phyloP scores from a whole-genome alignment of 1,284 basidiomycete species.

The Ustilago tritici region DNA sequence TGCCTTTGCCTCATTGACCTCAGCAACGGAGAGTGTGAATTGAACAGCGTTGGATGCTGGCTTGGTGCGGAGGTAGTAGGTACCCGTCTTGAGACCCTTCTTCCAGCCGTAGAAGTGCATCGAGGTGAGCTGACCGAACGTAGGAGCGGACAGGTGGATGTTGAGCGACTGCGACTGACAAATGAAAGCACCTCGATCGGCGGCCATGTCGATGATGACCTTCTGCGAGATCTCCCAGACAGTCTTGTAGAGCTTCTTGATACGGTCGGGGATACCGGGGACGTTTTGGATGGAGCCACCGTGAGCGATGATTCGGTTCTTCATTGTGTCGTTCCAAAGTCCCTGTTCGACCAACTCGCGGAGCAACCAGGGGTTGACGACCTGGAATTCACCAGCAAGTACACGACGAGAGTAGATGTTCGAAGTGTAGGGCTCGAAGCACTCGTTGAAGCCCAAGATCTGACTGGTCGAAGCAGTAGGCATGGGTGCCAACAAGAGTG shows the following conservation, averaged over 20 bases:
- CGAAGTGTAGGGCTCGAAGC: conserved; percentile 95
- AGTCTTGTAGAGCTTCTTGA: conserved; percentile 93
- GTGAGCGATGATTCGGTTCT: conserved; percentile 98
- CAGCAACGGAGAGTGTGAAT: conserved; percentile 89
- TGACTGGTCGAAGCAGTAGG: conserved; percentile 98
- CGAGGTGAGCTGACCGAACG: conserved; percentile 84
- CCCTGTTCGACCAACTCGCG: conserved; percentile 94
- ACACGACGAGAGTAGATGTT: conserved; percentile 99
- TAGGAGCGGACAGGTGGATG: conserved; percentile 91
- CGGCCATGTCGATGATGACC: conserved; percentile 96
- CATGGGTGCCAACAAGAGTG: conserved; percentile 95
- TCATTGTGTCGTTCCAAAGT: conserved; percentile 98
- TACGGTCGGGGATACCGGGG: conserved; percentile 68
- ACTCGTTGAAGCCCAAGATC: conserved; percentile 98
- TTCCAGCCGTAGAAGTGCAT: conserved; percentile 99
- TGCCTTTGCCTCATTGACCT: conserved; percentile 77
- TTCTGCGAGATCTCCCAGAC: conserved; percentile 99
- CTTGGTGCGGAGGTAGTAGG: conserved; percentile 88
- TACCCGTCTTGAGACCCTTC: conserved; percentile 94
- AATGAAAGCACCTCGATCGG: conserved; percentile 98
- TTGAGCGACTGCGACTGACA: conserved; percentile 88
- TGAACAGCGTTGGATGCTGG: conserved; percentile 96
- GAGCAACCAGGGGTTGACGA: conserved; percentile 98
- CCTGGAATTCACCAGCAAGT: conserved; percentile 99
- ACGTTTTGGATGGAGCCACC: conserved; percentile 85